Evolutionary conservation across 2,329 filamentous ascomycete genomes (phyloP), one percentile per base, ranked within the genome.

Genomic region (Camptophora hylomeconis): DNA sequence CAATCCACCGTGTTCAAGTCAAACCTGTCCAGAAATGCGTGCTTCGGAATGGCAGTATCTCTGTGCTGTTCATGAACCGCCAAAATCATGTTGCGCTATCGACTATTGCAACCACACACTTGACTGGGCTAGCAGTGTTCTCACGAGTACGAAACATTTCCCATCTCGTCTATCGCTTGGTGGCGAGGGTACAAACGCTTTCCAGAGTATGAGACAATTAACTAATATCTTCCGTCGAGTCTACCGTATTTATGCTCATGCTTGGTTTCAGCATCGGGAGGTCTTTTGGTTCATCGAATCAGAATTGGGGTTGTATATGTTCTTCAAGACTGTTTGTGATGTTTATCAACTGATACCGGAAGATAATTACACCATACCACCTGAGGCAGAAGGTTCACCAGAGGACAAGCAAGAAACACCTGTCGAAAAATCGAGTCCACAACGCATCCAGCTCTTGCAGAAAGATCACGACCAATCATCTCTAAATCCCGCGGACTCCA

Each of bases 81-180:
- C 89, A 26, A 95, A 95, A 60, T 81, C 79, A 46, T 98, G 89
- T 62, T 94, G 87, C 56, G 89, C 89, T 28, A 94, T 98, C 49
- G 89, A 98, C 58, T 98, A 98, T 60, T 94, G 86, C 67, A 95
- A 87, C 53, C 89, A 98, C 53, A 98, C 89, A 0, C 75, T 98
- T 23, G 89, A 98, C 59, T 95, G 87, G 83, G 89, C 89, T 3
- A 86, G 83, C 33, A 93, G 92, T 47, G 80, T 87, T 12, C 75
- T 98, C 33, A 93, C 87, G 3, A 89, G 84, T 45, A 80, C 83
- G 31, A 94, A 94, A 62, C 80, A 89, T 50, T 98, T 98, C 51
- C 87, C 89, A 1, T 92, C 82, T 44, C 72, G 89, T 30, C 71
- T 92, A 13, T 67, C 66, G 1, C 50, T 76, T 23, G 71, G 70